Evolutionary conservation across 345 rosid species (phyloP).

Genomic region (Eucalyptus shirleyi): DNA sequence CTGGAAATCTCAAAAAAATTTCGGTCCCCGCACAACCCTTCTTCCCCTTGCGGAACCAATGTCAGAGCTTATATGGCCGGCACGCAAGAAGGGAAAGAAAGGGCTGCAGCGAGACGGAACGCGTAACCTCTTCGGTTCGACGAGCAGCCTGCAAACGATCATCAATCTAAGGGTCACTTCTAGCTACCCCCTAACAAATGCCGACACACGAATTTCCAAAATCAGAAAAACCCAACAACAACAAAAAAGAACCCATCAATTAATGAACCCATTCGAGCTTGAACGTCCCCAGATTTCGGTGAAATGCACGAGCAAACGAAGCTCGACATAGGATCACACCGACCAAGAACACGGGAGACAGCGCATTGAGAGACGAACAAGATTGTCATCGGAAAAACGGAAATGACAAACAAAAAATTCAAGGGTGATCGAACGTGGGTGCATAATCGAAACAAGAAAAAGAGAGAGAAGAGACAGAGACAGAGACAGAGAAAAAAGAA

Average conservation of each 20-base stretch:
- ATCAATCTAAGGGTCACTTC: neutral
- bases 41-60: conserved; percentile 39
- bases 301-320: neutral
- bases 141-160: neutral
- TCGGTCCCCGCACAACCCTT: conserved; percentile 10
- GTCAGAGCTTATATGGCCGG: conserved; percentile 16
- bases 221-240: neutral
- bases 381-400: neutral
- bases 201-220: neutral
- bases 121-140: neutral
- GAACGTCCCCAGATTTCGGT: neutral
- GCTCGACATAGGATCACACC: neutral
- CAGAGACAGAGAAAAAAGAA: neutral
- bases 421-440: neutral
- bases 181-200: neutral
- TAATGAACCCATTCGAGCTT: neutral
- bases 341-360: neutral
- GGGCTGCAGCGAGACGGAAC: neutral
- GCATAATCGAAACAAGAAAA: neutral
- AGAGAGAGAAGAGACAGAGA: no score
- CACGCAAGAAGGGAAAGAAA: conserved; percentile 63
- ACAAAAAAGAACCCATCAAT: neutral
- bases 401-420: neutral
- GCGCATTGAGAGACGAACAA: neutral
- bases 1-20: neutral